Percentiles rank a stretch among this genome's conserved stretches.
Evolutionary conservation across 2,329 filamentous ascomycete genomes (phyloP).

Genomic region (Monosporascus sp.): DNA sequence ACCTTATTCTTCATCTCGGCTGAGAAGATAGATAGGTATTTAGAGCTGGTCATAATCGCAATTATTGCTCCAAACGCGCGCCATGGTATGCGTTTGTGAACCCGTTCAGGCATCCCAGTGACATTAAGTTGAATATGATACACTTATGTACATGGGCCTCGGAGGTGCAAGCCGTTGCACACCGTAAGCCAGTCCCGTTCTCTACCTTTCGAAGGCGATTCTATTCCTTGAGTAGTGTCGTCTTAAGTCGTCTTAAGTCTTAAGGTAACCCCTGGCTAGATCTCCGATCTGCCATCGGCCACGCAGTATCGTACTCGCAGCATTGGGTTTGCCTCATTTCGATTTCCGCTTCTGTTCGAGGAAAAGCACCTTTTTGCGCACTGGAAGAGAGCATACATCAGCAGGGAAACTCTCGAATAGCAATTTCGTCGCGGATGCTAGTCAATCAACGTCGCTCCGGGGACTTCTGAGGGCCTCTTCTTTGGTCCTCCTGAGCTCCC

Average conservation of each 20-base stretch:
- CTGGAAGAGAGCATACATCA: conserved; percentile 38
- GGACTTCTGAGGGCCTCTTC: too few species aligned
- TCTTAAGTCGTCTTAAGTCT: neutral
- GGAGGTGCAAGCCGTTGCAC: too few species aligned
- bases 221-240: neutral
- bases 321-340: conserved; percentile 36
- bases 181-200: neutral
- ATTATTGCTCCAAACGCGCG: neutral
- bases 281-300: neutral
- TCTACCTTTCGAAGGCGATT: neutral
- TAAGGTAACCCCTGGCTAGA: neutral
- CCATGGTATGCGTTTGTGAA: neutral
- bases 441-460: too few species aligned
- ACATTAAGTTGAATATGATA: neutral
- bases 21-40: neutral
- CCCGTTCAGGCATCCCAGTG: neutral
- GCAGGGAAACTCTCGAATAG: neutral
- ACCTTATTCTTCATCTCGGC: neutral
- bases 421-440: too few species aligned
- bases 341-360: conserved; percentile 83
- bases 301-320: neutral
- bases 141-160: neutral
- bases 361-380: conserved; percentile 93
- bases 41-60: neutral
- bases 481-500: too few species aligned